These are phyloP conservation scores for Zygoascus meyerae DNA, from an alignment of 1,139 yeast species.

Conservation along the genomic window DNA sequence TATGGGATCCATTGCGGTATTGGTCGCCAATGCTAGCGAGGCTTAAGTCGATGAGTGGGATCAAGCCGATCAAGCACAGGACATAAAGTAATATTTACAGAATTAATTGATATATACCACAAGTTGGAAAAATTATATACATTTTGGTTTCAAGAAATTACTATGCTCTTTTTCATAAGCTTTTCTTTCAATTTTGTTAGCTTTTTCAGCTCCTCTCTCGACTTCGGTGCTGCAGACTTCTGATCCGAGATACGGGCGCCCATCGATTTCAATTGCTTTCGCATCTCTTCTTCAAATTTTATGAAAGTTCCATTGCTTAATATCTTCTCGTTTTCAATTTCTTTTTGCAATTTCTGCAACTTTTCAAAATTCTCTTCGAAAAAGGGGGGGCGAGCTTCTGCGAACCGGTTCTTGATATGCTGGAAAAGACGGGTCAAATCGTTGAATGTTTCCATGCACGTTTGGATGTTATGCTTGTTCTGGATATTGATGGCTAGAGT, in stretches of 20 bases:
- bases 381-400: background rate
- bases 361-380: background rate
- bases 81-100: too few relatives aligned
- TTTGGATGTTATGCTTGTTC: background rate
- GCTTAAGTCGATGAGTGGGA: too few relatives aligned
- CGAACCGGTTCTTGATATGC: background rate
- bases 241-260: background rate
- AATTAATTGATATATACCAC: too few relatives aligned
- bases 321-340: background rate
- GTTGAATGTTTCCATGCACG: slow-evolving; percentile 5
- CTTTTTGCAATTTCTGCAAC: background rate
- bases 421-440: background rate
- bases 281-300: slow-evolving; percentile 1
- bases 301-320: background rate
- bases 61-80: too few relatives aligned
- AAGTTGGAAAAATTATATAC: too few relatives aligned
- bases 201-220: background rate
- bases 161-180: background rate
- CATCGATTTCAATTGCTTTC: background rate
- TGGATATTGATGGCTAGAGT: slow-evolving; percentile 5
- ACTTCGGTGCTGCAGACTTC: background rate
- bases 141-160: too few relatives aligned
- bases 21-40: background rate
- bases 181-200: background rate
- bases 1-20: background rate